A percentile compares a stretch with the other conserved stretches of the same genome.
Conservation (phyloP, 2,329 filamentous ascomycete genomes). For the Claviceps arundinis region DNA sequence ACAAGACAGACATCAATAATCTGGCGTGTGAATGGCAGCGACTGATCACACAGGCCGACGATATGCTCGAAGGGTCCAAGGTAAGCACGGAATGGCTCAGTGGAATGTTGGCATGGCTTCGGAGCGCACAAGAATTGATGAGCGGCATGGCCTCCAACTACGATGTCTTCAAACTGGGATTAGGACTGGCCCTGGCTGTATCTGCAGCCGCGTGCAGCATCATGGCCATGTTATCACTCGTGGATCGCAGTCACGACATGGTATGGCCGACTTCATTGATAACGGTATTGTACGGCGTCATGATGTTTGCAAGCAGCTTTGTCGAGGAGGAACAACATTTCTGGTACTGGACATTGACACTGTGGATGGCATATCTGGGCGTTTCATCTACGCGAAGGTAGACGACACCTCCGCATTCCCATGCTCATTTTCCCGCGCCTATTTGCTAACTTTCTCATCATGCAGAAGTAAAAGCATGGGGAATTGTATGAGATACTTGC, state of each 20-base stretch:
- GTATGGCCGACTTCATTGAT: constrained; percentile 37
- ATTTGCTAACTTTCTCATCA: not conserved
- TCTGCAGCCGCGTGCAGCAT: constrained; percentile 15
- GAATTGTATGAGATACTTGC: constrained; percentile 19
- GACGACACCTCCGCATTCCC: not conserved
- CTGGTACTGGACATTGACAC: constrained; percentile 82
- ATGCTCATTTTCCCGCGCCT: not conserved
- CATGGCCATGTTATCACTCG: constrained; percentile 6
- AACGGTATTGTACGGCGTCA: constrained; percentile 48
- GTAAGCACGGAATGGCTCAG: constrained; percentile 27
- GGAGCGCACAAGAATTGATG: constrained; percentile 62
- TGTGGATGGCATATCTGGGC: constrained; percentile 49
- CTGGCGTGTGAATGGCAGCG: constrained; percentile 57
- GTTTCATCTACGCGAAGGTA: constrained; percentile 32
- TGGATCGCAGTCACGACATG: constrained; percentile 15
- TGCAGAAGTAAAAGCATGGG: constrained; percentile 15
- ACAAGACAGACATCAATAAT: constrained; percentile 31
- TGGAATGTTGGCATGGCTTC: constrained; percentile 48
- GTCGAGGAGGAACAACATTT: constrained; percentile 98
- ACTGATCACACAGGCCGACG: constrained; percentile 15
- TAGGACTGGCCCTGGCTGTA: constrained; percentile 28
- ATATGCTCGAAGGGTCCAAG: constrained; percentile 11
- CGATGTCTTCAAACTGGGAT: constrained; percentile 48
- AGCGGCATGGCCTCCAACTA: constrained; percentile 91
- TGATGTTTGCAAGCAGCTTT: constrained; percentile 98